Percentiles rank a stretch among this genome's conserved stretches.
Conservation (phyloP, 225 moss, liverwort and hornwort genomes). For the Rhytidiadelphus loreus region DNA sequence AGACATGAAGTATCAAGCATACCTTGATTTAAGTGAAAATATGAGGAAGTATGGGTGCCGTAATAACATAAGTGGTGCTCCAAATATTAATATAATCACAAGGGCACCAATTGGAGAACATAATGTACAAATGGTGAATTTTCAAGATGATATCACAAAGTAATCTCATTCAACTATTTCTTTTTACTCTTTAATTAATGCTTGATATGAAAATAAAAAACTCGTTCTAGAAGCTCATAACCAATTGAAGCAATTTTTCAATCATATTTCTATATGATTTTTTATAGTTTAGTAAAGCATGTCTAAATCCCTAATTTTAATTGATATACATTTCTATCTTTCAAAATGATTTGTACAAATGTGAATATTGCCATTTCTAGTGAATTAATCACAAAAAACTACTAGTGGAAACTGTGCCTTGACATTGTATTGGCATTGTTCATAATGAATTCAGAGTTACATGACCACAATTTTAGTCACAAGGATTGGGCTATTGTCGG, state of each 20-base stretch:
- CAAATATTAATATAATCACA: conserved; percentile 42
- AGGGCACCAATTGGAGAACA: conserved; percentile 8
- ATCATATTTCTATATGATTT: too few species aligned
- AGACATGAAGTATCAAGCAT: conserved; percentile 19
- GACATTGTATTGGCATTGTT: background rate
- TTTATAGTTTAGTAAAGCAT: background rate
- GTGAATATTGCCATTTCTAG: too few species aligned
- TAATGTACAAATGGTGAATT: background rate
- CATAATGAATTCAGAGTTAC: background rate
- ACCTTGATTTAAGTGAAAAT: conserved; percentile 6
- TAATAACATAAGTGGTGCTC: conserved; percentile 27
- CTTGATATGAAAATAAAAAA: background rate
- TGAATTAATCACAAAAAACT: background rate
- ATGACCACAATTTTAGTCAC: background rate
- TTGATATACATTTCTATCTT: background rate
- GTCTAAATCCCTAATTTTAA: background rate
- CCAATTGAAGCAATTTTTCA: background rate
- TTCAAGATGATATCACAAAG: background rate
- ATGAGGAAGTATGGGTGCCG: conserved; percentile 10
- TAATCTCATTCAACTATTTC: background rate
- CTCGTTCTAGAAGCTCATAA: background rate
- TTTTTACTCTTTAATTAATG: background rate
- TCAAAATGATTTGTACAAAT: background rate
- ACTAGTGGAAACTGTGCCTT: background rate
- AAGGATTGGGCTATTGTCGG: background rate